Base-by-base conservation (phyloP, 371 early-diverging fungal species). In the Gilbertella persicaria region DNA sequence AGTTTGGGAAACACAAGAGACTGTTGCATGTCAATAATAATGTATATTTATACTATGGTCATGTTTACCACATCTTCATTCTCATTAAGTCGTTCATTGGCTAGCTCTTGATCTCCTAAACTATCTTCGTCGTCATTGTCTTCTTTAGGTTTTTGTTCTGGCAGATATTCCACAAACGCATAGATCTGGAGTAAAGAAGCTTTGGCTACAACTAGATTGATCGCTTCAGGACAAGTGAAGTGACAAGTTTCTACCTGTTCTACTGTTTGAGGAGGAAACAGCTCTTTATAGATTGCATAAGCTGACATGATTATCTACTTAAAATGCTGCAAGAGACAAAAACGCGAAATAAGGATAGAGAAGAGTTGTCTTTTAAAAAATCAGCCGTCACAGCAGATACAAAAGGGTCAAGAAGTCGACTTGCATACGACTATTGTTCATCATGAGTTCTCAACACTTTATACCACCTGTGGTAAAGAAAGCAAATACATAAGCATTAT, bases 141-240 rank as follows among this genome's bases (percentile, higher is more conserved):
- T 20, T 43, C 39, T 16, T 55, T 45, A 6, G 37, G 54, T 46
- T 62, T 69, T 14, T 67, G 62, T 46, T 76, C 72, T 19, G 73
- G 75, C 29, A 76, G 68, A 17, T 84, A 84, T 55, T 91, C 86
- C 14, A 82, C 71, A 50, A 92, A 87, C 52, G 76, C 80, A 74
- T 88, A 94, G 49, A 94, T 78, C 67, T 93, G 89, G 40, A 96
- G 75, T n/a, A 92, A 60, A 2, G 82, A 84, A 17, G 83, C 81
- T 44, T 86, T 86, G 4, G 90, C 87, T 17, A 96, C 84, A 36
- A 91, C 81, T 17, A 94, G 69, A 74, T 96, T 93, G 37, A 73
- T 71, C 19, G 80, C 82, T 33, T 82, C 77, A 0, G 92, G 82
- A 7, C 82, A 71, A 4, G 88, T 88, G 60, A 96, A 90, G 43